Evolutionary conservation across 345 rosid genomes (phyloP).

Genomic region (Salix koriyanagi): DNA sequence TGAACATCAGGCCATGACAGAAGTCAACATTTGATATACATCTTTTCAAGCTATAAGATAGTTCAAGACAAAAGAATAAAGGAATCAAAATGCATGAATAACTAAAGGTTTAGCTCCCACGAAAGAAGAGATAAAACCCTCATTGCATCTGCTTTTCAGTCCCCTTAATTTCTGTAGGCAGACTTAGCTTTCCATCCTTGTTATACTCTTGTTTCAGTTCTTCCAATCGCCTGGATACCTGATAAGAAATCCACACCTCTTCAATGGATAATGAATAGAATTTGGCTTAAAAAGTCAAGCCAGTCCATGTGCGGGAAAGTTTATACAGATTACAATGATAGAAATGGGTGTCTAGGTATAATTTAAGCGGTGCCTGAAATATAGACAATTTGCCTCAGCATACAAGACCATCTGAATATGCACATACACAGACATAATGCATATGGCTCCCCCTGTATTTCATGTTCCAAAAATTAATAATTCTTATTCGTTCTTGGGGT

Average conservation of each 20-base stretch:
- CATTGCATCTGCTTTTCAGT: conserved; percentile 13
- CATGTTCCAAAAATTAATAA: neutral
- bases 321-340: neutral
- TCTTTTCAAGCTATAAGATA: neutral
- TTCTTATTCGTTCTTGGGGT: neutral
- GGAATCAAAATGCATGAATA: neutral
- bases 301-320: neutral
- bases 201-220: conserved; percentile 58
- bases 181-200: conserved; percentile 37
- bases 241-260: neutral
- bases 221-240: conserved; percentile 75
- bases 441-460: neutral
- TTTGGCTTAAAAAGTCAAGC: neutral
- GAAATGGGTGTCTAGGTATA: neutral
- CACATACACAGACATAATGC: neutral
- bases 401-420: neutral
- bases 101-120: neutral
- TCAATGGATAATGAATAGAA: neutral
- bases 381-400: neutral
- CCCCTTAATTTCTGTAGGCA: conserved; percentile 22
- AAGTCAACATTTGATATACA: too few species aligned
- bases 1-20: neutral
- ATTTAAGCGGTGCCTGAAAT: neutral
- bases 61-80: neutral
- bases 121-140: neutral